Evolutionary conservation across 2,329 filamentous ascomycete species (phyloP), one percentile per base, ranked within the genome.

Genomic region (Pseudogymnoascus sp.): DNA sequence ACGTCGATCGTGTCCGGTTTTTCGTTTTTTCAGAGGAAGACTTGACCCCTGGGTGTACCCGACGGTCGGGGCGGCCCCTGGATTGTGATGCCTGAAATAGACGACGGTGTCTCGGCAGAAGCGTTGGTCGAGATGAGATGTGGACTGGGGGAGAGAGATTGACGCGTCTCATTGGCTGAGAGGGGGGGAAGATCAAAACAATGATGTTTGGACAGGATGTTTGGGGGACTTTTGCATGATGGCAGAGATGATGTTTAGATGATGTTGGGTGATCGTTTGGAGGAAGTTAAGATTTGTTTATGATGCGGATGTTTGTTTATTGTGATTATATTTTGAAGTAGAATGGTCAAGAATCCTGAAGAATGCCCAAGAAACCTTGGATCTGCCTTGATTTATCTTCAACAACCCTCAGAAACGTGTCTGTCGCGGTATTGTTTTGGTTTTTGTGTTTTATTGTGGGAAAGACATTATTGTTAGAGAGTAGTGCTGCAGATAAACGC

Each of bases 31-130:
- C 27, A 27, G 9, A 21, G 40, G 35, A 36, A 9, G 10, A 42
- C 39, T 25, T 42, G 18, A 12, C 42, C 42, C 27, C 45, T 13
- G 45, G 45, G 45, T 52, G 27, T 52, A 52, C 45, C 45, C 45
- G 45, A 52, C 45, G 45, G 45, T 52, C 45, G 27, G 45, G 45
- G 45, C 42, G 25, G 25, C 45, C 45, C 45, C 45, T 52, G 45
- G 45, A 52, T 52, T 52, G 10, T 52, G 45, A 15, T 52, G 45
- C 45, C 45, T 52, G 45, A 52, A 52, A 52, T 52, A 52, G 45
- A 52, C 45, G 45, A 27, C 29, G 4, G 45, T 31, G 45, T 52
- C 45, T 52, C 45, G 45, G 45, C 27, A 52, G 45, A 52, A 52
- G 45, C n/a, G 45, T 15, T 52, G 45, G 45, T 52, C 45, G 45